Percentiles rank a stretch among this genome's conserved stretches.
These are phyloP conservation scores for Cruciata laevipes DNA, from an alignment of 257 asterid genomes.

Conservation along the genomic window DNA sequence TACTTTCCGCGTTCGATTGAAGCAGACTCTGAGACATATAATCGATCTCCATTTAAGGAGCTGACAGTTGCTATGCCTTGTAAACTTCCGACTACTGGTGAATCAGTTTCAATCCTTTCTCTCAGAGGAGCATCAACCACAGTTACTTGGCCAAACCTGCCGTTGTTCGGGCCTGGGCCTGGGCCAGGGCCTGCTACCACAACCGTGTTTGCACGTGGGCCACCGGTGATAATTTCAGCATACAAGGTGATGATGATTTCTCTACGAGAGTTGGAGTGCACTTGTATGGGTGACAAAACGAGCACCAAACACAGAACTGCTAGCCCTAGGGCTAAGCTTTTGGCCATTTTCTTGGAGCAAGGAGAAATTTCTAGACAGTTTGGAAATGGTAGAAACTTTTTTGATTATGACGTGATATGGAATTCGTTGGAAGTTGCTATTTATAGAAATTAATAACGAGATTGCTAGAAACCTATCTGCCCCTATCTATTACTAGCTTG, in stretches of 20 bases:
- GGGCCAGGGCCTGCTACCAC: background rate
- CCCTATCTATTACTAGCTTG: too few relatives aligned
- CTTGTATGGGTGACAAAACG: background rate
- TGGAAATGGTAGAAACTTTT: background rate
- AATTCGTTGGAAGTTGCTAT: background rate
- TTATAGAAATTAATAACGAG: too few relatives aligned
- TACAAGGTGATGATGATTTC: background rate
- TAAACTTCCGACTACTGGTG: background rate
- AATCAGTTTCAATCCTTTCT: background rate
- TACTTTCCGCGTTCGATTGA: background rate
- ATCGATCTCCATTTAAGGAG: background rate
- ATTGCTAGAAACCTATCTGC: too few relatives aligned
- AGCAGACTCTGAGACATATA: background rate
- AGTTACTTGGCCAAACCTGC: background rate
- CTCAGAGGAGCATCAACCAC: background rate
- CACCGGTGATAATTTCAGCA: background rate
- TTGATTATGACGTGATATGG: background rate
- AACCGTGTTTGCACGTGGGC: background rate
- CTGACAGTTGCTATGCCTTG: background rate
- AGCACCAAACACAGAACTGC: background rate
- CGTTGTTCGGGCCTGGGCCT: background rate
- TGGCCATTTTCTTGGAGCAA: background rate
- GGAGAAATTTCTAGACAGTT: background rate
- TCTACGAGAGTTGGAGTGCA: background rate
- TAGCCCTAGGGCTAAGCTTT: background rate